Conservation (phyloP, 1,284 basidiomycete species). For the Hortiboletus rubellus region DNA sequence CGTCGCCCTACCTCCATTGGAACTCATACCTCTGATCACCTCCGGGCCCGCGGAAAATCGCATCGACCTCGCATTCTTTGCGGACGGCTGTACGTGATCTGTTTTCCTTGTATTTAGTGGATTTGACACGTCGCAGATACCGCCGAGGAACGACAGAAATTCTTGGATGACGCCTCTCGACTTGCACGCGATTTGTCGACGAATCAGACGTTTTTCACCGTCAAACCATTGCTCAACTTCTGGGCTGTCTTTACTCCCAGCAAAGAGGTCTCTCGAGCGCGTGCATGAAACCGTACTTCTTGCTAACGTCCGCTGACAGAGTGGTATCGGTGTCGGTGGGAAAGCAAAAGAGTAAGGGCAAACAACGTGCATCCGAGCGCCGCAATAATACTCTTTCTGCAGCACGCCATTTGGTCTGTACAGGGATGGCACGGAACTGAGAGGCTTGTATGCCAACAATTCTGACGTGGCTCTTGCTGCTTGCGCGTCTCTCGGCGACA, state of each 20-base stretch:
- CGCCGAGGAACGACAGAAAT: conserved; percentile 59
- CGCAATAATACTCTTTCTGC: conserved; percentile 7
- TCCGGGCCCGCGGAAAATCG: conserved; percentile 66
- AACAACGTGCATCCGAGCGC: not conserved
- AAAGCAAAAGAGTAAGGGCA: conserved; percentile 62
- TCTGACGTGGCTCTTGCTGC: conserved; percentile 67
- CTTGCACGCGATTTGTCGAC: conserved; percentile 70
- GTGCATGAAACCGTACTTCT: not conserved
- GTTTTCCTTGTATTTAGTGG: not conserved
- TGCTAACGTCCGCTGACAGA: conserved; percentile 43
- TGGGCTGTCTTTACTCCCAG: conserved; percentile 81
- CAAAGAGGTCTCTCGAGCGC: conserved; percentile 50
- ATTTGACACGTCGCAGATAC: conserved; percentile 49
- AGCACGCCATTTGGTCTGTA: conserved; percentile 81
- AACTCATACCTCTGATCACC: conserved; percentile 57
- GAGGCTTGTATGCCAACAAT: conserved; percentile 74
- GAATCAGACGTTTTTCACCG: conserved; percentile 76
- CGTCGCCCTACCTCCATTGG: conserved; percentile 44
- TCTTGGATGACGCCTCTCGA: conserved; percentile 64
- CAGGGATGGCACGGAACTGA: conserved; percentile 74
- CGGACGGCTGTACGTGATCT: conserved; percentile 72
- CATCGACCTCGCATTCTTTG: conserved; percentile 78
- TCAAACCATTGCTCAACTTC: conserved; percentile 76
- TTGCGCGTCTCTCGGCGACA: conserved; percentile 60
- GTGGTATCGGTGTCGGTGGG: conserved; percentile 73